Evolutionary conservation across 2,329 filamentous ascomycete species (phyloP).

Genomic region (Neocucurbitaria cava): DNA sequence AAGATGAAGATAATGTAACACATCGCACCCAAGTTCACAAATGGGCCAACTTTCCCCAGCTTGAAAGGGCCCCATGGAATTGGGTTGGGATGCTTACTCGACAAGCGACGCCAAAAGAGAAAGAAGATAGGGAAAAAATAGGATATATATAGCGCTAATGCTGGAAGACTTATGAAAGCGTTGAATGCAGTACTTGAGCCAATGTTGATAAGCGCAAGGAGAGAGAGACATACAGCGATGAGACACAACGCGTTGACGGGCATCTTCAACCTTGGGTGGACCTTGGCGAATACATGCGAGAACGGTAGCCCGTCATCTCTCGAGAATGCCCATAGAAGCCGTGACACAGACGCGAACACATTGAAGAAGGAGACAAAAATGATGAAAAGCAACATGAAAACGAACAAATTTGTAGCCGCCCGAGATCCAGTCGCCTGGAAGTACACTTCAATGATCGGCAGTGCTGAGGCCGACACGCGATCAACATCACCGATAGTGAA

Average conservation of each 20-base stretch:
- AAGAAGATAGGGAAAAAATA: constrained; percentile 40
- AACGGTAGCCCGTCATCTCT: constrained; percentile 54
- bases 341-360: constrained; percentile 55
- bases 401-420: constrained; percentile 52
- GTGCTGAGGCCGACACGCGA: constrained; percentile 33
- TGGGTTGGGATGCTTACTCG: constrained; percentile 6
- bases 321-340: constrained; percentile 59
- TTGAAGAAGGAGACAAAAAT: constrained; percentile 48
- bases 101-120: constrained; percentile 24
- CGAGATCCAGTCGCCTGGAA: constrained; percentile 33
- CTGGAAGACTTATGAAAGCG: constrained; percentile 40
- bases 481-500: constrained; percentile 55
- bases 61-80: constrained; percentile 29
- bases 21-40: constrained; percentile 32
- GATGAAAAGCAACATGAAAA: constrained; percentile 36
- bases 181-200: constrained; percentile 36
- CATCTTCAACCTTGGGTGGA: constrained; percentile 24
- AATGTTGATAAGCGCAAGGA: constrained; percentile 37
- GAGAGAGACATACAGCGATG: constrained; percentile 34
- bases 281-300: constrained; percentile 33
- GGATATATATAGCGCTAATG: constrained; percentile 38
- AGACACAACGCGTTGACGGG: constrained; percentile 30
- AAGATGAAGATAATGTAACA: constrained; percentile 31
- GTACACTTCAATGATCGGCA: constrained; percentile 60
- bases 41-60: constrained; percentile 25